Evolutionary conservation across 176 grass and related monocot species (phyloP), one percentile per base, ranked within the genome.

Genomic region (Bothriochloa decipiens): DNA sequence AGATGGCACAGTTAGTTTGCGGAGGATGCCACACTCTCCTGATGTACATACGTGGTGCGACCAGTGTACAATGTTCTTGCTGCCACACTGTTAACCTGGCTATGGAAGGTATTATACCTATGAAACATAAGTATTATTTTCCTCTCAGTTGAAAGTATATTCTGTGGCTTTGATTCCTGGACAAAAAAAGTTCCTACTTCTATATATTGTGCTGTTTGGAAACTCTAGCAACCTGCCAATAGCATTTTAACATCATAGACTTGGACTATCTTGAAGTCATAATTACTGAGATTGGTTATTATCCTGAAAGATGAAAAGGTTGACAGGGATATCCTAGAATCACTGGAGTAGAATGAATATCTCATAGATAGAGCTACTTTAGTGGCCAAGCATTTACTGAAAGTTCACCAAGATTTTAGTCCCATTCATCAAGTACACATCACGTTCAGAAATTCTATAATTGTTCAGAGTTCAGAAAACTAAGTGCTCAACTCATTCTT

Each of bases 21-120:
- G 91, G 97, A 74, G 97, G 97, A 81, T 96, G 97, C 84, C 97
- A 99, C 84, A 99, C 97, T 72, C 93, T 96, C n/a, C 81, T 99
- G 43, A 99, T 99, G 97, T 99, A 94, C 63, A 96, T 96, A 79
- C 91, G 91, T 23, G 93, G 97, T 8, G 97, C 93, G 3, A 94
- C 91, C 4, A 99, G 93, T 77, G 96, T 99, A 22, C 96, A 99
- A 62, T 99, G 93, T 84, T 99, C 96, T 77, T 99, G 96, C 69
- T 99, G 96, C 68, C 93, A 96, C 88, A 99, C 96, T 39, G 91
- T 94, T 28, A 99, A 99, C 74, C 91, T 99, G 68, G 90, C 91
- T 28, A 84, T 99, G 67, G 96, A 99, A 94, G 96, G 96, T 96
- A 45, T 45, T 45, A 92, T 16, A 73, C 37, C 2, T 14, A 7